A percentile compares a stretch with the other conserved stretches of the same genome.
Evolutionary conservation across 1,139 yeast genomes (phyloP).

Genomic region (Magnusiomyces starmeri): DNA sequence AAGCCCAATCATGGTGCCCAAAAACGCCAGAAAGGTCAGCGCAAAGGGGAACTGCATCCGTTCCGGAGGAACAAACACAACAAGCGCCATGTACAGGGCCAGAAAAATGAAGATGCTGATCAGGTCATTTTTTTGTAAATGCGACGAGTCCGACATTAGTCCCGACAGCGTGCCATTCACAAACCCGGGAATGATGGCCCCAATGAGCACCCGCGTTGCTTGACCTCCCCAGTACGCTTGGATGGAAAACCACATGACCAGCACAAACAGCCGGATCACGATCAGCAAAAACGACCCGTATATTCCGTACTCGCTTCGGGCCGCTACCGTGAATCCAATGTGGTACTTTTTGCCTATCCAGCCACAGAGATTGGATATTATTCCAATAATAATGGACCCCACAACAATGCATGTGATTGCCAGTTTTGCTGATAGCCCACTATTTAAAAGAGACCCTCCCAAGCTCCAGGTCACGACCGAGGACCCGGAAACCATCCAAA

Average conservation of each 20-base stretch:
- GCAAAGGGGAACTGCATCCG: conserved; percentile 19
- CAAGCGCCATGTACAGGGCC: conserved; percentile 19
- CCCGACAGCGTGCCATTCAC: conserved; percentile 22
- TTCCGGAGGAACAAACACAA: conserved; percentile 20
- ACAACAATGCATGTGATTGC: conserved; percentile 23
- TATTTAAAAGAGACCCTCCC: conserved; percentile 18
- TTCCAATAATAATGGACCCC: conserved; percentile 23
- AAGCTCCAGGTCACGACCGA: conserved; percentile 22
- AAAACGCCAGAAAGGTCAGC: conserved; percentile 19
- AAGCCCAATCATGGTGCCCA: conserved; percentile 14
- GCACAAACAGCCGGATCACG: conserved; percentile 24
- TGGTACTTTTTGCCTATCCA: conserved; percentile 25
- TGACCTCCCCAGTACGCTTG: conserved; percentile 29
- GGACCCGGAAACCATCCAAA: conserved; percentile 22
- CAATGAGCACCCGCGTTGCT: conserved; percentile 24
- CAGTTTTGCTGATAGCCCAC: conserved; percentile 17
- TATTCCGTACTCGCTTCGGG: conserved; percentile 28
- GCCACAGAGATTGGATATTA: conserved; percentile 23
- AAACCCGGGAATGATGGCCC: conserved; percentile 25
- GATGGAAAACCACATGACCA: conserved; percentile 29
- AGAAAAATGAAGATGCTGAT: conserved; percentile 30
- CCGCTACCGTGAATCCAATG: conserved; percentile 25
- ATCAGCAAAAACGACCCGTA: conserved; percentile 28
- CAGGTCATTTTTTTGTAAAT: conserved; percentile 28
- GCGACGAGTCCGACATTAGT: conserved; percentile 24